These are phyloP conservation scores for Magnusiomyces sp. DNA, from an alignment of 1,139 yeast species.

Conservation along the genomic window DNA sequence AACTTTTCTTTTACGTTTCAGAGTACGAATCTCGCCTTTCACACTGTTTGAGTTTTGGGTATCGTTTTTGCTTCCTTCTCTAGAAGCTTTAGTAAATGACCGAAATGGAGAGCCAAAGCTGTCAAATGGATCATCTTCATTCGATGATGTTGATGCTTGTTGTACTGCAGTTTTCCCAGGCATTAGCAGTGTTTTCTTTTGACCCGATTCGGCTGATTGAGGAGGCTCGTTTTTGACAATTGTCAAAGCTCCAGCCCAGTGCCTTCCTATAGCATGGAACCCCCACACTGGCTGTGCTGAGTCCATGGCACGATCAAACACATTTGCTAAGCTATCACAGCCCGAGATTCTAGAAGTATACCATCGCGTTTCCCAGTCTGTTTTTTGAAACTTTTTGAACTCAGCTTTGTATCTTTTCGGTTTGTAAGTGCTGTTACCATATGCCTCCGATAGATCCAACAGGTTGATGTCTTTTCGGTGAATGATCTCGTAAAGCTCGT, in stretches of 20 bases:
- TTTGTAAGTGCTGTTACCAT: background rate
- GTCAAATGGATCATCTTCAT: background rate
- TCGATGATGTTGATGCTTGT: background rate
- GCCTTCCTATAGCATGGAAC: constrained; percentile 1
- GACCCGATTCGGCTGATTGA: background rate
- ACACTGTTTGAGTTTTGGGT: too few species aligned
- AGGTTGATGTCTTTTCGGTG: constrained; percentile 10
- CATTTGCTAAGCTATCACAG: background rate
- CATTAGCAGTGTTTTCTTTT: background rate
- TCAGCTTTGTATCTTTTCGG: constrained; percentile 1
- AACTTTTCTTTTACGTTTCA: too few species aligned
- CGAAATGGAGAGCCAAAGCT: background rate
- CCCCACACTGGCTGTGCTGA: constrained; percentile 1
- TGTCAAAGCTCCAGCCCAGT: background rate
- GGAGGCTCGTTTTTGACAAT: background rate
- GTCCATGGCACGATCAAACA: background rate
- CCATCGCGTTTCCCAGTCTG: constrained; percentile 1
- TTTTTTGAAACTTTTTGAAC: background rate
- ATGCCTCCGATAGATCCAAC: constrained; percentile 7
- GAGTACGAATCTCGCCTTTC: too few species aligned
- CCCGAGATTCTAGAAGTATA: background rate
- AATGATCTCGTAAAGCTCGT: constrained; percentile 6
- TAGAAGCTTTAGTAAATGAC: too few species aligned
- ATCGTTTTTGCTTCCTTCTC: too few species aligned
- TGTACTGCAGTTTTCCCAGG: background rate